phyloP scores from a whole-genome alignment of 1,284 basidiomycete genomes.

The Naganishia cerealis region DNA sequence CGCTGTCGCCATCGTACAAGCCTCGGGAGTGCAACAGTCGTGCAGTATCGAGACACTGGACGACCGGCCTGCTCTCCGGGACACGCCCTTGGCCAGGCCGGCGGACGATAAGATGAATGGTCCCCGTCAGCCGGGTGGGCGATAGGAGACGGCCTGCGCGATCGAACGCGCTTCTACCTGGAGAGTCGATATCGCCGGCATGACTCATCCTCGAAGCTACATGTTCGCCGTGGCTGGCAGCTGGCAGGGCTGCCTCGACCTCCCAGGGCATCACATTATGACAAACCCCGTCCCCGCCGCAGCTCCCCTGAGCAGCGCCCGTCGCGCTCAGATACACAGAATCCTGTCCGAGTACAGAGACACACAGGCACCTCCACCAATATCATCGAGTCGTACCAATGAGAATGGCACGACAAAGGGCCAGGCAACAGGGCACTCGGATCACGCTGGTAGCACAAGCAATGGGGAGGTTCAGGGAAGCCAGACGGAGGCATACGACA shows the following conservation, averaged over 20 bases:
- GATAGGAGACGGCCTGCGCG: slow-evolving; percentile 16
- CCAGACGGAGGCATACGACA: slow-evolving; percentile 2
- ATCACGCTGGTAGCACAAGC: not conserved
- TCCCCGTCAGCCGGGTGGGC: slow-evolving; percentile 18
- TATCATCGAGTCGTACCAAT: not conserved
- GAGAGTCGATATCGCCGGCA: slow-evolving; percentile 5
- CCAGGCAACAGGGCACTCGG: not conserved
- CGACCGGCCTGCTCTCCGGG: too few relatives aligned
- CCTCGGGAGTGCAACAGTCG: not conserved
- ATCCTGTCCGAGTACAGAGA: slow-evolving; percentile 23
- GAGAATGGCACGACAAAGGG: not conserved
- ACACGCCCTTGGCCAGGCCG: not conserved
- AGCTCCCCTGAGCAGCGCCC: not conserved
- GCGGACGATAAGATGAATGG: not conserved
- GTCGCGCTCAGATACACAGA: slow-evolving; percentile 23
- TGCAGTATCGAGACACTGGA: not conserved
- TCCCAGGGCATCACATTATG: not conserved
- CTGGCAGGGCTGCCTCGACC: not conserved
- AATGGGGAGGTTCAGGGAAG: not conserved
- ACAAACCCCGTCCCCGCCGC: not conserved
- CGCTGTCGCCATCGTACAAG: slow-evolving; percentile 18
- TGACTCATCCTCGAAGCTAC: slow-evolving; percentile 14
- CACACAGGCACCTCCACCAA: slow-evolving; percentile 10
- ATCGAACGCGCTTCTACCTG: slow-evolving; percentile 24
- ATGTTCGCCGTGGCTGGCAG: not conserved